These are phyloP conservation scores for Scheffersomyces stambukii DNA, from an alignment of 1,139 yeast genomes.

Conservation along the genomic window DNA sequence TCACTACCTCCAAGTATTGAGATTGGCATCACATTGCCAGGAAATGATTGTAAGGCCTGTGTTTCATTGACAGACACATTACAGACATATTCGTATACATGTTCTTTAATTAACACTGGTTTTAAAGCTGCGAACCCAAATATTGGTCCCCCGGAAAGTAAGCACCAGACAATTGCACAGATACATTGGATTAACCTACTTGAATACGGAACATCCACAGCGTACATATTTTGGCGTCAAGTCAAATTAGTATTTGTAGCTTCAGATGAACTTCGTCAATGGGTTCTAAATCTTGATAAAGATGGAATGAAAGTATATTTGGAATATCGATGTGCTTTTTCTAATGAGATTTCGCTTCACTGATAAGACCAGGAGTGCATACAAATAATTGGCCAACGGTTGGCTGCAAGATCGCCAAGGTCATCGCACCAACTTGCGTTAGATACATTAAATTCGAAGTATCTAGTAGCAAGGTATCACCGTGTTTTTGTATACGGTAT, in stretches of 20 bases:
- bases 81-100: slow-evolving; percentile 36
- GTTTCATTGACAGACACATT: slow-evolving; percentile 12
- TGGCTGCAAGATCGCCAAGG: too few relatives aligned
- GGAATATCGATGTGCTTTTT: too few relatives aligned
- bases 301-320: too few relatives aligned
- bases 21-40: too few relatives aligned
- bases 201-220: slow-evolving; percentile 8
- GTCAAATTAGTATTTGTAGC: too few relatives aligned
- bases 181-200: slow-evolving; percentile 22
- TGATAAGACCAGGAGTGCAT: too few relatives aligned
- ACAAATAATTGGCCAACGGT: too few relatives aligned
- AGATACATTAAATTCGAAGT: background rate
- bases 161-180: slow-evolving; percentile 42
- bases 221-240: too few relatives aligned
- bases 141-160: slow-evolving; percentile 43
- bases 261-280: slow-evolving; percentile 1
- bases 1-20: background rate
- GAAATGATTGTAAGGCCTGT: slow-evolving; percentile 5
- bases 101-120: slow-evolving; percentile 36
- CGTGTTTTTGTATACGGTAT: too few relatives aligned
- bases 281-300: slow-evolving; percentile 1
- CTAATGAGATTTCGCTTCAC: too few relatives aligned
- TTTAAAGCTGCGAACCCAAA: slow-evolving; percentile 49
- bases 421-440: too few relatives aligned
- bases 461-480: too few relatives aligned